Conservation (phyloP, 345 rosid genomes). For the Anastatica hierochuntica region DNA sequence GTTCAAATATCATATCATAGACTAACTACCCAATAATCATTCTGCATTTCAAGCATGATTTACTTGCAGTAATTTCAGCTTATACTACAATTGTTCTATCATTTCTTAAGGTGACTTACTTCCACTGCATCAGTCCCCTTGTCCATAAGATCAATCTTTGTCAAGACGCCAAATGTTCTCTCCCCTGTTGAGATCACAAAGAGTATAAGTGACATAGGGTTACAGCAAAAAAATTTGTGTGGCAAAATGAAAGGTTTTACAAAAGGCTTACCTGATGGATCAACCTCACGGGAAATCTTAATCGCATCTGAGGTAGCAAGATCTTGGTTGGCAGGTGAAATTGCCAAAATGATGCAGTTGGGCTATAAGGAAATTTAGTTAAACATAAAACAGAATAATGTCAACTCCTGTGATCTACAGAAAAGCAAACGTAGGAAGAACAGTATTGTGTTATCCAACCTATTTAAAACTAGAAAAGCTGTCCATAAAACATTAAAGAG, state of each 20-base stretch:
- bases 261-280: slow-evolving; percentile 65
- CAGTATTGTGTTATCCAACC: not conserved
- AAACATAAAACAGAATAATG: slow-evolving; percentile 5
- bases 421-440: not conserved
- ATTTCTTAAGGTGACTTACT: slow-evolving; percentile 43
- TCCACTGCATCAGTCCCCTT: slow-evolving; percentile 98
- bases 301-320: slow-evolving; percentile 99
- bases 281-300: slow-evolving; percentile 97
- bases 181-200: slow-evolving; percentile 53
- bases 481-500: not conserved
- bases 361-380: slow-evolving; percentile 47
- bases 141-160: slow-evolving; percentile 99
- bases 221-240: not conserved
- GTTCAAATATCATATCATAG: slow-evolving; percentile 3
- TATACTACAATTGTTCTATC: not conserved
- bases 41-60: not conserved
- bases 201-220: slow-evolving; percentile 8
- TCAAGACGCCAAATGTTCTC: slow-evolving; percentile 94
- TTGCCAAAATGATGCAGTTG: slow-evolving; percentile 89
- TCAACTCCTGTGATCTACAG: not conserved
- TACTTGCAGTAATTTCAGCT: not conserved
- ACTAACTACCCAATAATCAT: not conserved
- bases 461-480: slow-evolving; percentile 1
- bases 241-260: not conserved
- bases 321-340: slow-evolving; percentile 99